A percentile compares a stretch with the other conserved stretches of the same genome.
These are phyloP conservation scores for Macaranga tanarius DNA, from an alignment of 441 rosid genomes.

Conservation along the genomic window DNA sequence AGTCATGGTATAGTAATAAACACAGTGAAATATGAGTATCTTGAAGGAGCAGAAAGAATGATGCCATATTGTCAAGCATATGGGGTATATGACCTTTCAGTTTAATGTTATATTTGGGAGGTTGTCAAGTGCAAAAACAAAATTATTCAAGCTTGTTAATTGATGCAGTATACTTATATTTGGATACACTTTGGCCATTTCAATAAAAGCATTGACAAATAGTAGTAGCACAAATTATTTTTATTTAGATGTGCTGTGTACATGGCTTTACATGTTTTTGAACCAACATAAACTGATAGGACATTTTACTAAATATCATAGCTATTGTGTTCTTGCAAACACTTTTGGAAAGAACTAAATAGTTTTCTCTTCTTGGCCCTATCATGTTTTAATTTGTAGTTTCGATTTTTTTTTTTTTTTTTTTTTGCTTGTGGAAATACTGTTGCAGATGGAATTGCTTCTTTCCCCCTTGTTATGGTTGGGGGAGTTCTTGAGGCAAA, in stretches of 20 bases:
- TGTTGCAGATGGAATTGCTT: constrained; percentile 53
- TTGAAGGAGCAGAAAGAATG: not conserved
- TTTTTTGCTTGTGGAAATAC: constrained; percentile 8
- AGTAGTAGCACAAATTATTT: not conserved
- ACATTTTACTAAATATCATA: not conserved
- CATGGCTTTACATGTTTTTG: not conserved
- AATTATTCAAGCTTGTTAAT: not conserved
- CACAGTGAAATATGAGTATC: not conserved
- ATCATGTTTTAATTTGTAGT: not conserved
- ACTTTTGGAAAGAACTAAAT: not conserved
- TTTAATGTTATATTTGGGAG: not conserved
- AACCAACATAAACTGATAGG: not conserved
- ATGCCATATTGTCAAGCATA: constrained; percentile 2
- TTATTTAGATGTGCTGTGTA: not conserved
- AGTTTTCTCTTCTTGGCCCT: not conserved
- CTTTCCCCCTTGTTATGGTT: constrained; percentile 74
- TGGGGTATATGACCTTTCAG: not conserved
- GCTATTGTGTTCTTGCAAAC: constrained; percentile 1
- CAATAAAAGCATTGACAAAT: not conserved
- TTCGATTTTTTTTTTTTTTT: too few species aligned
- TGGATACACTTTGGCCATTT: not conserved
- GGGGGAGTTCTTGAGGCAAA: constrained; percentile 79
- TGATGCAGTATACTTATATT: not conserved
- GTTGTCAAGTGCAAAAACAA: constrained; percentile 1
- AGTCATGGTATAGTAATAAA: not conserved